phyloP scores from a whole-genome alignment of 768 basidiomycete species.

The Clitopilus passeckerianus region DNA sequence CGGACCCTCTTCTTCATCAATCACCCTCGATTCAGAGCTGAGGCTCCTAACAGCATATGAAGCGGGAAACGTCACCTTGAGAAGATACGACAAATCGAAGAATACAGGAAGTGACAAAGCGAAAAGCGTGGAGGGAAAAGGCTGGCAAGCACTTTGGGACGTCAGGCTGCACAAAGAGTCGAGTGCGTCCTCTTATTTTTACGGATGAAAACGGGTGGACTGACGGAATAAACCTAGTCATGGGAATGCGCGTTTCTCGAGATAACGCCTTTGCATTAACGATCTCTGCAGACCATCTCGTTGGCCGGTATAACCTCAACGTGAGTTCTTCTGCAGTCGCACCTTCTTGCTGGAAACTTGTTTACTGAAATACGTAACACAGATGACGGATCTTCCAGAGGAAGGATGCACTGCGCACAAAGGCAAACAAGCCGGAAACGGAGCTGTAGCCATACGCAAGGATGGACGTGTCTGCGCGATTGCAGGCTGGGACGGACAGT shows the following conservation, averaged over 20 bases:
- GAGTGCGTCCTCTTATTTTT: conserved; percentile 34
- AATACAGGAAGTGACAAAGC: conserved; percentile 26
- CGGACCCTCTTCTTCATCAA: conserved; percentile 19
- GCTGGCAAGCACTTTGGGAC: conserved; percentile 72
- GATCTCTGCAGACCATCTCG: conserved; percentile 80
- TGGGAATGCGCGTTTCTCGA: conserved; percentile 75
- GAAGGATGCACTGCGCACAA: conserved; percentile 24
- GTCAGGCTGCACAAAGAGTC: conserved; percentile 67
- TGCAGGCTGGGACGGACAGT: conserved; percentile 96
- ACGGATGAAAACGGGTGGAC: not conserved
- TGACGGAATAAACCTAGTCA: conserved; percentile 43
- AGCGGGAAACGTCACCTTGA: conserved; percentile 78
- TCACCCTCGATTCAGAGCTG: conserved; percentile 32
- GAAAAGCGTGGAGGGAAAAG: conserved; percentile 62
- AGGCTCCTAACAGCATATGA: conserved; percentile 78
- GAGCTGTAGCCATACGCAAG: conserved; percentile 65
- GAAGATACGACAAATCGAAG: conserved; percentile 32
- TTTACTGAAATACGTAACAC: not conserved
- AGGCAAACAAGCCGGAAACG: conserved; percentile 80
- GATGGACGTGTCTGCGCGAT: conserved; percentile 81
- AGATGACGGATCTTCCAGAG: not conserved
- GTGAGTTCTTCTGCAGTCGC: conserved; percentile 24
- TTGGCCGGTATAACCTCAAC: conserved; percentile 58
- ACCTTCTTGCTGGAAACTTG: not conserved
- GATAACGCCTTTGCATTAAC: conserved; percentile 61